Evolutionary conservation across 495 filamentous ascomycete genomes (phyloP), one percentile per base, ranked within the genome.

Genomic region (Terfezia boudieri): DNA sequence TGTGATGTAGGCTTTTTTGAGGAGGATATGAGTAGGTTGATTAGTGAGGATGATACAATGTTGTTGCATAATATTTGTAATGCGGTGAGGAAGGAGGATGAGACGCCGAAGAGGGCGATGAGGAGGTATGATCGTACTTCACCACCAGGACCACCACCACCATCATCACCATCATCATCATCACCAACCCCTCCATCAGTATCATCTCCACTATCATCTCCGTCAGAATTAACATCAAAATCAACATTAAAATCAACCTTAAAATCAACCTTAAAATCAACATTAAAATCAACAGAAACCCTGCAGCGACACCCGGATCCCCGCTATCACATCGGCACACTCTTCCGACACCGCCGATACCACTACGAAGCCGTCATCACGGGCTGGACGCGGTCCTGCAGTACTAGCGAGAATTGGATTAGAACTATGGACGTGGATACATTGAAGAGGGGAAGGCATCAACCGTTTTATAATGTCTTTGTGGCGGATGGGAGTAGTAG

Each of bases 331-430:
- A 76, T 98, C 49, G 90, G 90, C 4, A 82, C 90, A 58, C 76
- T 92, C 2, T 90, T 96, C 63, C 73, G 71, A 53, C 90, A 96
- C 64, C 79, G 72, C 60, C 76, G 84, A 50, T 95, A 94, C 67
- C 66, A 72, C 22, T 94, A 90, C 63, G 70, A 74, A 22, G 87
- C 80, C 20, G 71, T 93, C 10, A 84, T 98, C 57, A 82, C 80
- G 10, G 89, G 89, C 16, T 98, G 90, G 90, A 82, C 86, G 55
- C 73, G 12, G 61, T 61, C 36, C 68, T 79, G 70, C 65, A 61
- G 57, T 60, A 64, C 75, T 67, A 75, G 77, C 68, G 77, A 76
- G 57, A 59, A 69, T 37, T 78, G 73, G 74, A 74, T 73, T 9
- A 58, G 67, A 59, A 67, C 71, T 54, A 81, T 83, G 76, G 67